phyloP scores from a whole-genome alignment of 106 monocot species.

The Gastrodia elata region DNA sequence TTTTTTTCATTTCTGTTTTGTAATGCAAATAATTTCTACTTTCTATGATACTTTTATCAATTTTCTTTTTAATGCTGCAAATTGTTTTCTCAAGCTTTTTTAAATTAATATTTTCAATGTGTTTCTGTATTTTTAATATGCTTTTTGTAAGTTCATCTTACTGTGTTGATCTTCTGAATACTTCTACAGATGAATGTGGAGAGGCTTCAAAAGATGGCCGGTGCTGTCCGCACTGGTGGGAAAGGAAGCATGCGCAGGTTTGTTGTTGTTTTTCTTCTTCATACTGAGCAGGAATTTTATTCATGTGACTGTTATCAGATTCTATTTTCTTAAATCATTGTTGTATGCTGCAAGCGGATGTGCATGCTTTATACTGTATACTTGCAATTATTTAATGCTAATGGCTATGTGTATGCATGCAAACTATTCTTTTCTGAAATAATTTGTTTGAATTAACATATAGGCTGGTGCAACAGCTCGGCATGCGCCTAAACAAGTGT shows the following conservation, averaged over 20 bases:
- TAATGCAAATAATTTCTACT: too few species aligned
- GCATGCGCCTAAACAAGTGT: too few species aligned
- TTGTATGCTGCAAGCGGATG: too few species aligned
- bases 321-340: too few species aligned
- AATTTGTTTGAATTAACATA: too few species aligned
- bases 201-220: conserved; percentile 22
- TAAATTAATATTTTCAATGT: too few species aligned
- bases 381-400: neutral
- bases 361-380: neutral
- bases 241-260: conserved; percentile 28
- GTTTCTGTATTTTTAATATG: too few species aligned
- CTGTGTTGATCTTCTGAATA: neutral
- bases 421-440: too few species aligned
- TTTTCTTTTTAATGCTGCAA: neutral
- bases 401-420: too few species aligned
- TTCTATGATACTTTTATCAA: neutral
- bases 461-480: too few species aligned
- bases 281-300: neutral
- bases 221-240: conserved; percentile 26
- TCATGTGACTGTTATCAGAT: neutral
- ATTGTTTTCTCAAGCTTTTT: too few species aligned
- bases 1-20: too few species aligned
- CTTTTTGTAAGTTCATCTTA: neutral
- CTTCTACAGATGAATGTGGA: conserved; percentile 21
- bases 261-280: neutral